These are phyloP conservation scores for Aquanectria penicillioides DNA, from an alignment of 2,329 filamentous ascomycete genomes.

Conservation along the genomic window DNA sequence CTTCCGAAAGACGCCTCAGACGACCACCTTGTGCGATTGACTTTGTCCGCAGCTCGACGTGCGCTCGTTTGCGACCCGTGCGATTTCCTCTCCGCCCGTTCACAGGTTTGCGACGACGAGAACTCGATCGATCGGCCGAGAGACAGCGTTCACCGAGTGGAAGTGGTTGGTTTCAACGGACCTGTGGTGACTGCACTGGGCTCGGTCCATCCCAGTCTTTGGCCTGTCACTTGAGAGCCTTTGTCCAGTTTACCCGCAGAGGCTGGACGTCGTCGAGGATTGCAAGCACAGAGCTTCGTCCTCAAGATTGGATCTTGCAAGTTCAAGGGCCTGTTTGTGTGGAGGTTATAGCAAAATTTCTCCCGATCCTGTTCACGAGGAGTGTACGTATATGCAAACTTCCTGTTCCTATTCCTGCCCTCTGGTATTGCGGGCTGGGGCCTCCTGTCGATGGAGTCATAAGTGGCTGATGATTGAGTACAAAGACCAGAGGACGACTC, in stretches of 20 bases:
- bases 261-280: slow-evolving; percentile 41
- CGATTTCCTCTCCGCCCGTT: slow-evolving; percentile 1
- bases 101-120: slow-evolving; percentile 20
- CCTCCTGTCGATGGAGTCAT: slow-evolving; percentile 31
- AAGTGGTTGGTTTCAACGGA: slow-evolving; percentile 34
- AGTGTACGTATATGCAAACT: slow-evolving; percentile 67
- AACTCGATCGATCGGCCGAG: slow-evolving; percentile 19
- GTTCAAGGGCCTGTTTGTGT: slow-evolving; percentile 33
- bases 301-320: slow-evolving; percentile 52
- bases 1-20: neutral
- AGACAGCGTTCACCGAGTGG: slow-evolving; percentile 24
- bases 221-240: slow-evolving; percentile 36
- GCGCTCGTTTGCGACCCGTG: neutral
- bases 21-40: slow-evolving; percentile 2
- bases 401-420: slow-evolving; percentile 44
- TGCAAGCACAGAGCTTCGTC: slow-evolving; percentile 73
- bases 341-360: slow-evolving; percentile 27
- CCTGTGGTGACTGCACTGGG: slow-evolving; percentile 23
- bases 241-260: slow-evolving; percentile 24
- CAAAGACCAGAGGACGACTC: slow-evolving; percentile 38
- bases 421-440: slow-evolving; percentile 26
- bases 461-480: slow-evolving; percentile 41
- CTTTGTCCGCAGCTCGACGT: neutral
- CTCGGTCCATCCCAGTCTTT: slow-evolving; percentile 27
- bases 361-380: slow-evolving; percentile 43